Base-by-base conservation (phyloP, 805 yeast genomes). In the Candida ficus region DNA sequence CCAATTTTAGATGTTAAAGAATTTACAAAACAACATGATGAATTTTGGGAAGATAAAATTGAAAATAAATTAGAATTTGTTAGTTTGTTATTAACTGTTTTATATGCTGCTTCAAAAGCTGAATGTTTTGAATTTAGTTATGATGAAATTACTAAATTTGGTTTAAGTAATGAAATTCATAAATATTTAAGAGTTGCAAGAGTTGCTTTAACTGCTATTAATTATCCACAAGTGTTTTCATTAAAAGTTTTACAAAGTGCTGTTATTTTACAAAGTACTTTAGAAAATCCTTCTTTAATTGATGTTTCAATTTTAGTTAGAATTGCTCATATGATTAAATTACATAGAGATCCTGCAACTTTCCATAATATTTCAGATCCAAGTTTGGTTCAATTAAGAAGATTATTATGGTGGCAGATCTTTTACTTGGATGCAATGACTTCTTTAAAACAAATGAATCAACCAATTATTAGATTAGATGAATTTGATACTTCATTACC, bases 401-500 rank as follows among this genome's bases (percentile, higher is more conserved):
- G 84, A 53, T 53, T 76, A 39, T 54, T 79, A n/a, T 79, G 84
- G 83, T 79, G 83, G 83, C 78, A 76, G 29, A 73, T 79, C 7
- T 76, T 77, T 45, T 75, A 76, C 21, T 57, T 79, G 44, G 86
- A 79, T 54, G 69, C 75, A 4, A 64, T 75, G 44, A 73, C 78
- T 8, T 70, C 81, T 29, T 70, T 76, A 43, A 76, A 77, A 46
- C 73, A 73, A 36, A 69, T 77, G 52, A 56, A 75, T 25, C 70
- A 77, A 0, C 84, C 83, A 1, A 65, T 74, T 26, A 73, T 80
- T 43, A 61, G 63, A 42, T 58, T 64, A 29, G 74, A 69, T 39
- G 81, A 76, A 49, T 74, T 71, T 53, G 79, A 78, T 47, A 80
- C 79, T 0, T 60, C 71, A n/a, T 56, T 75, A 48, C 82, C 83